Percentiles rank a stretch among this genome's conserved stretches.
These are phyloP conservation scores for Musa acuminata DNA, from an alignment of 176 grass and related monocot genomes.

Conservation along the genomic window DNA sequence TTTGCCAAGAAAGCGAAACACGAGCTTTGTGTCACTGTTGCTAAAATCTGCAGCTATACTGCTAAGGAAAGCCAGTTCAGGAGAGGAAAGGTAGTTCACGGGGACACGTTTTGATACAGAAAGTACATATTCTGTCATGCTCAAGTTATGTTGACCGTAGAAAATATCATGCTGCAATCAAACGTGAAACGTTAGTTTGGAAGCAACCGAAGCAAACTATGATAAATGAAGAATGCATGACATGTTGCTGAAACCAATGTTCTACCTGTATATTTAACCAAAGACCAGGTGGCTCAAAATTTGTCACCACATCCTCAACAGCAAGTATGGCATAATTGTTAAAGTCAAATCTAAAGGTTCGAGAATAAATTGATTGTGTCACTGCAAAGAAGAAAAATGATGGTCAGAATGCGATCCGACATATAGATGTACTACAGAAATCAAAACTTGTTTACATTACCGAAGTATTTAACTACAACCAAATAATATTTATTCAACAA, in stretches of 20 bases:
- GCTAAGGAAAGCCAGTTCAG: conserved; percentile 53
- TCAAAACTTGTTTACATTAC: no score
- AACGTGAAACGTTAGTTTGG: no score
- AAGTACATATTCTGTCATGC: conserved; percentile 44
- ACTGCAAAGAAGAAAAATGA: conserved; percentile 37
- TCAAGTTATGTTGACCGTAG: conserved; percentile 47
- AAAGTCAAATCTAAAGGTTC: conserved; percentile 31
- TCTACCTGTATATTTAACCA: conserved; percentile 86
- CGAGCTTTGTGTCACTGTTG: conserved; percentile 43
- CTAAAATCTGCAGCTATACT: conserved; percentile 40
- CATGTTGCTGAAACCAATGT: neutral
- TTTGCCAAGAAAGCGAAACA: conserved; percentile 43
- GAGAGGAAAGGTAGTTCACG: conserved; percentile 59
- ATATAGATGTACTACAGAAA: no score
- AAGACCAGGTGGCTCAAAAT: conserved; percentile 22
- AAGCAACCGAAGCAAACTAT: neutral
- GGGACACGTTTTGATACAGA: conserved; percentile 28
- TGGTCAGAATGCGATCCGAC: conserved; percentile 17
- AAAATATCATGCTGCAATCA: conserved; percentile 37
- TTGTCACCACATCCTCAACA: conserved; percentile 23
- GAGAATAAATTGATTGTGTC: conserved; percentile 60
- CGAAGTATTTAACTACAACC: neutral
- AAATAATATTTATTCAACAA: neutral
- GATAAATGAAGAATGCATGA: neutral
- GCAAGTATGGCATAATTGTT: conserved; percentile 7